These are phyloP conservation scores for Beauveria sp. DNA, from an alignment of 2,329 filamentous ascomycete species.

Conservation along the genomic window DNA sequence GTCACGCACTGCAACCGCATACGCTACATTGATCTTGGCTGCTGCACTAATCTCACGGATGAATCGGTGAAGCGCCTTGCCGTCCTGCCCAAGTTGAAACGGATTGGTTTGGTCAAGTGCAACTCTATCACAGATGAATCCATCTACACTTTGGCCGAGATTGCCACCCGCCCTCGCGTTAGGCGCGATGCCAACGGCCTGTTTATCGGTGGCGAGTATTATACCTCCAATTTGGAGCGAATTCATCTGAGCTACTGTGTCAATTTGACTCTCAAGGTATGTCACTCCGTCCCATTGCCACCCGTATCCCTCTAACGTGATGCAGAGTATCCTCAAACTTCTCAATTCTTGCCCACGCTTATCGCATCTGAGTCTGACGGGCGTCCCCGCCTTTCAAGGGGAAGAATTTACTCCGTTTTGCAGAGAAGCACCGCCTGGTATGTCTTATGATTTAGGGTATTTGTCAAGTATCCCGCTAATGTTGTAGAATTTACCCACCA, in stretches of 20 bases:
- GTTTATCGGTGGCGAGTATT: conserved; percentile 44
- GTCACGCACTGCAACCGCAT: conserved; percentile 87
- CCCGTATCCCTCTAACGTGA: conserved; percentile 1
- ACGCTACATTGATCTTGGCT: conserved; percentile 95
- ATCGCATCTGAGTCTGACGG: conserved; percentile 90
- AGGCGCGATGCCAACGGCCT: conserved; percentile 42
- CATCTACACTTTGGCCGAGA: conserved; percentile 74
- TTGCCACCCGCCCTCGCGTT: conserved; percentile 47
- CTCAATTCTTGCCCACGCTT: conserved; percentile 87
- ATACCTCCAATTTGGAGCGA: conserved; percentile 67
- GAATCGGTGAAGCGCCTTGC: conserved; percentile 77
- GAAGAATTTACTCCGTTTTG: conserved; percentile 82
- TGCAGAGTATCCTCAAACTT: conserved; percentile 77
- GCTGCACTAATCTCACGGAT: conserved; percentile 84
- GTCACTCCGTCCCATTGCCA: conserved; percentile 21
- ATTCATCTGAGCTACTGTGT: conserved; percentile 96
- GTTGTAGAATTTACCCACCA: conserved; percentile 84
- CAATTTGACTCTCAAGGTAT: conserved; percentile 71
- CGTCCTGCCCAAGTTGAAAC: conserved; percentile 81
- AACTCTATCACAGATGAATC: conserved; percentile 82
- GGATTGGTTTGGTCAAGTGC: conserved; percentile 94
- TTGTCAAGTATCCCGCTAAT: conserved; percentile 18
- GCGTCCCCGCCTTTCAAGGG: conserved; percentile 81
- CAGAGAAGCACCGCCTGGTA: conserved; percentile 71
- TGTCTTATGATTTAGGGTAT: background rate